Percentiles rank a stretch among this genome's conserved stretches.
Conservation (phyloP, 2,329 filamentous ascomycete species). For the Ascochyta koolunga region DNA sequence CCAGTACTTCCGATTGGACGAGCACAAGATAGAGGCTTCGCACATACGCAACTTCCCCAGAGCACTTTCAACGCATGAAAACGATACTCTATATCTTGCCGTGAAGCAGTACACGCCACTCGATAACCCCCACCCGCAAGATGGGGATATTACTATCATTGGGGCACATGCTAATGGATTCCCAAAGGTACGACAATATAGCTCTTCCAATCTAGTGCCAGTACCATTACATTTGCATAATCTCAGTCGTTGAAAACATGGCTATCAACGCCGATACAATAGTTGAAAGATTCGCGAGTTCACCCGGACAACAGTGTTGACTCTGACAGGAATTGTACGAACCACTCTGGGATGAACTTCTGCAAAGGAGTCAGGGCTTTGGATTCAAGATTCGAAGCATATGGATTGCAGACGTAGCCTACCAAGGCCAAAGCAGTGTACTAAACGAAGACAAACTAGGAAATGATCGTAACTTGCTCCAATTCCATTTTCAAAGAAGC, state of each 20-base stretch:
- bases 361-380: conserved; percentile 61
- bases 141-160: conserved; percentile 83
- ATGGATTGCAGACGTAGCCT: conserved; percentile 88
- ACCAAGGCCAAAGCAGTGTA: conserved; percentile 79
- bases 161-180: conserved; percentile 91
- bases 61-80: conserved; percentile 73
- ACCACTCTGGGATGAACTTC: conserved; percentile 85
- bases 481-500: neutral
- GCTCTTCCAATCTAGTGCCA: neutral
- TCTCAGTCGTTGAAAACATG: neutral
- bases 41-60: conserved; percentile 83
- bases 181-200: conserved; percentile 68
- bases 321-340: conserved; percentile 80
- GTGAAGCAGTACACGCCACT: conserved; percentile 89
- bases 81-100: conserved; percentile 74
- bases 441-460: conserved; percentile 78
- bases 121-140: conserved; percentile 69
- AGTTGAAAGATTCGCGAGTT: neutral
- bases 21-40: conserved; percentile 70
- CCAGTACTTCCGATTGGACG: conserved; percentile 66
- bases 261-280: neutral
- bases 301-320: conserved; percentile 5
- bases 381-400: conserved; percentile 78
- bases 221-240: neutral
- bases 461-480: conserved; percentile 70